Conservation (phyloP, 495 filamentous ascomycete species). For the Aspergillus olivimuriae region DNA sequence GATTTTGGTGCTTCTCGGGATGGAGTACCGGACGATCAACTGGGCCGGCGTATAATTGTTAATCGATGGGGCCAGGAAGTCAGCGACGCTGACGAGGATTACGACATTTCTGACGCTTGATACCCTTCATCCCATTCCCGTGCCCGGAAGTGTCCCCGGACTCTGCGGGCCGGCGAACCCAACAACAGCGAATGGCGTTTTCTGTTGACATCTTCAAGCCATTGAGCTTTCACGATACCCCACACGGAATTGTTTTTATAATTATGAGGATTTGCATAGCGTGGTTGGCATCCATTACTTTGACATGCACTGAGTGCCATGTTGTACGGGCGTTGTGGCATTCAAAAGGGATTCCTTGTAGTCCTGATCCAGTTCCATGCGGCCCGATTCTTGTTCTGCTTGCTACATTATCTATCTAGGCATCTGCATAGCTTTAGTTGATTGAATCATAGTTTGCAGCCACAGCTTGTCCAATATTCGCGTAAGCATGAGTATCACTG, state of each 20-base stretch:
- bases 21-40: constrained; percentile 64
- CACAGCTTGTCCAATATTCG: no score
- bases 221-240: constrained; percentile 21
- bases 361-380: no score
- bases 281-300: constrained; percentile 38
- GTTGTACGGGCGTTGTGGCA: constrained; percentile 31
- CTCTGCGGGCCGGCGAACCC: neutral
- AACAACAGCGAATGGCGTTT: neutral
- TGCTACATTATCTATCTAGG: no score
- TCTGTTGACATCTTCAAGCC: constrained; percentile 8
- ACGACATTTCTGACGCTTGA: constrained; percentile 34
- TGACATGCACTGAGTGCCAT: constrained; percentile 27
- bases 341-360: constrained; percentile 7
- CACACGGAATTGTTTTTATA: constrained; percentile 13
- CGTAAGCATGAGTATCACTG: no score
- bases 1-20: constrained; percentile 89
- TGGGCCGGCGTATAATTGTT: constrained; percentile 75
- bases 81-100: constrained; percentile 36
- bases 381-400: no score
- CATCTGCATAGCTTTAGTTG: no score
- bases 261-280: constrained; percentile 40
- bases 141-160: neutral
- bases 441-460: no score
- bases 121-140: neutral
- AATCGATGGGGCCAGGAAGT: constrained; percentile 50